Evolutionary conservation across 768 basidiomycete genomes (phyloP).

Genomic region (Pisolithus marmoratus): DNA sequence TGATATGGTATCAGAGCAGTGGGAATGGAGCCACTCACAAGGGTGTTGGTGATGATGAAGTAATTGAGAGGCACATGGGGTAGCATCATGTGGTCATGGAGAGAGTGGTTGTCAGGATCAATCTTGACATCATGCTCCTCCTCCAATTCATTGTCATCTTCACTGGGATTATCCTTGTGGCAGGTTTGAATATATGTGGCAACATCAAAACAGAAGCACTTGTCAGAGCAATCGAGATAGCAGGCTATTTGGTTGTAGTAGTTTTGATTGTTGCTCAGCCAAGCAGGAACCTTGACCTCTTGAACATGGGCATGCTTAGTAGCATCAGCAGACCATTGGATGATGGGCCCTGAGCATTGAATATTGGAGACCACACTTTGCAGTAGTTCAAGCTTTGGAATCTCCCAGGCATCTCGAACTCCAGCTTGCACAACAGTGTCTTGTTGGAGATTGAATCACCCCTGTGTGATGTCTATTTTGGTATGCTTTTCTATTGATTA

Average conservation of each 20-base stretch:
- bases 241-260: constrained; percentile 31
- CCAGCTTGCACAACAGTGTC: constrained; percentile 24
- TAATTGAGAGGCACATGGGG: too few relatives aligned
- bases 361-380: constrained; percentile 29
- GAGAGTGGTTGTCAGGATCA: too few relatives aligned
- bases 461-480: too few relatives aligned
- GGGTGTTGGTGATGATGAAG: too few relatives aligned
- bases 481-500: too few relatives aligned
- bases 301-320: constrained; percentile 31
- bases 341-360: constrained; percentile 18
- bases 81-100: too few relatives aligned
- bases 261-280: constrained; percentile 27
- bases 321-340: constrained; percentile 32
- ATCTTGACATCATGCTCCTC: background rate
- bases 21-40: too few relatives aligned
- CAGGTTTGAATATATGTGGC: background rate
- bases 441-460: too few relatives aligned
- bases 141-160: background rate
- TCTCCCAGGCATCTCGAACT: constrained; percentile 29
- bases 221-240: constrained; percentile 27
- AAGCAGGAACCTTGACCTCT: constrained; percentile 26
- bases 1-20: too few relatives aligned
- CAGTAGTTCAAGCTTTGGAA: constrained; percentile 39
- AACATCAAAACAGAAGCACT: constrained; percentile 6
- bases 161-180: too few relatives aligned